Evolutionary conservation across 371 early-diverging fungal genomes (phyloP), one percentile per base, ranked within the genome.

Genomic region (Mortierella sp.): DNA sequence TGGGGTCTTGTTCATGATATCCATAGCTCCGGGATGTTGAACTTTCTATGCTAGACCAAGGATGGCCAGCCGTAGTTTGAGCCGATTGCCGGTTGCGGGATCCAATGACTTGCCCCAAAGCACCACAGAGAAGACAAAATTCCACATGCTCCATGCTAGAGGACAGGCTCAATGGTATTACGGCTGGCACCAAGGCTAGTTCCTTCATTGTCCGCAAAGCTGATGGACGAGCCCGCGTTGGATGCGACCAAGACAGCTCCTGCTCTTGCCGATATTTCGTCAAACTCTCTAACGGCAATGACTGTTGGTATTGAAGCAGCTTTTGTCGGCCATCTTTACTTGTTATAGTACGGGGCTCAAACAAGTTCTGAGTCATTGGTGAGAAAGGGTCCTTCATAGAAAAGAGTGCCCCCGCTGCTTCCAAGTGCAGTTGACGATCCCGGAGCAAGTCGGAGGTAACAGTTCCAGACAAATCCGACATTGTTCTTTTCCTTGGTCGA

Each of bases 321-420:
- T 30, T 64, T 55, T 50, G 64, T 21, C 45, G 43, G 1, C 18
- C 1, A 7, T 26, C 45, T 10, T 50, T 39, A n/a, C 30, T 41
- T 16, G 26, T 45, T 7, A 41, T 28, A n/a, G 10, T n/a, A n/a
- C 63, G 71, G 7, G 51, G 64, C 41, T 10, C 38, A 26, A 9
- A 27, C 1, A n/a, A 24, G 6, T 50, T 38, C 9, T 18, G 23
- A 0, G 56, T 46, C 3, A 60, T 45, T 3, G 67, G 63, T 18
- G 49, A 38, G 6, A 53, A 52, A 8, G 30, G 48, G 50, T 70
- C 78, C 43, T 70, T 70, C 78, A 76, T 76, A 7, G 78, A 51
- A 28, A 76, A 76, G 18, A 76, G 56, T 2, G 66, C 63, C 0
- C 71, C 78, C 0, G 78, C 78, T 5, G 78, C 78, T 45, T 76